These are phyloP conservation scores for Aspergillus leporis DNA, from an alignment of 495 filamentous ascomycete genomes.

Conservation along the genomic window DNA sequence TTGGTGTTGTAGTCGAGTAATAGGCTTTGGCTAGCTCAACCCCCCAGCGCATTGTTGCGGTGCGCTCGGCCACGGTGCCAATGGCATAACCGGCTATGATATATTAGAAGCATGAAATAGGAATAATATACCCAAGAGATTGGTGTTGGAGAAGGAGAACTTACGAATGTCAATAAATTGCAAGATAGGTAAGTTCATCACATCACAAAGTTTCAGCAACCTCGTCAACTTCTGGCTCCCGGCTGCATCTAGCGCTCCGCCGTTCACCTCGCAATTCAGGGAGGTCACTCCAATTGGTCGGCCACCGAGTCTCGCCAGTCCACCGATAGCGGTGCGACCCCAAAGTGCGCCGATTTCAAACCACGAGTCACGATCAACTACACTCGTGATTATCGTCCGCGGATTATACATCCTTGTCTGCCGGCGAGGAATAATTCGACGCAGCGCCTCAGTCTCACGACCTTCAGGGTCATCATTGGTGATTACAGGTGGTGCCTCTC, in stretches of 20 bases:
- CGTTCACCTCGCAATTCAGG: constrained; percentile 60
- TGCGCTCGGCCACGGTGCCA: constrained; percentile 60
- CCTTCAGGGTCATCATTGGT: constrained; percentile 46
- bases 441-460: constrained; percentile 47
- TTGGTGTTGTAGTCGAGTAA: constrained; percentile 57
- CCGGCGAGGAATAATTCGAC: constrained; percentile 57
- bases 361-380: constrained; percentile 56
- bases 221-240: constrained; percentile 60
- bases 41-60: constrained; percentile 64
- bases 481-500: constrained; percentile 51
- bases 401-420: constrained; percentile 62
- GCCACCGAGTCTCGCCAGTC: constrained; percentile 56
- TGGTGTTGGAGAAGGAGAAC: constrained; percentile 14
- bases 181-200: constrained; percentile 62
- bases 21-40: constrained; percentile 59
- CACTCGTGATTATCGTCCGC: constrained; percentile 53
- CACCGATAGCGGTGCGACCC: constrained; percentile 61
- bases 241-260: constrained; percentile 59
- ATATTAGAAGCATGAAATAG: constrained; percentile 3
- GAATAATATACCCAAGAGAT: neutral
- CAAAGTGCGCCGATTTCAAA: constrained; percentile 64
- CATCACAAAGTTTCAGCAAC: constrained; percentile 60
- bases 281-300: constrained; percentile 57
- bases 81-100: constrained; percentile 57
- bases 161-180: constrained; percentile 62